A percentile compares a stretch with the other conserved stretches of the same genome.
These are phyloP conservation scores for Glycine soja DNA, from an alignment of 306 rosid genomes.

Conservation along the genomic window DNA sequence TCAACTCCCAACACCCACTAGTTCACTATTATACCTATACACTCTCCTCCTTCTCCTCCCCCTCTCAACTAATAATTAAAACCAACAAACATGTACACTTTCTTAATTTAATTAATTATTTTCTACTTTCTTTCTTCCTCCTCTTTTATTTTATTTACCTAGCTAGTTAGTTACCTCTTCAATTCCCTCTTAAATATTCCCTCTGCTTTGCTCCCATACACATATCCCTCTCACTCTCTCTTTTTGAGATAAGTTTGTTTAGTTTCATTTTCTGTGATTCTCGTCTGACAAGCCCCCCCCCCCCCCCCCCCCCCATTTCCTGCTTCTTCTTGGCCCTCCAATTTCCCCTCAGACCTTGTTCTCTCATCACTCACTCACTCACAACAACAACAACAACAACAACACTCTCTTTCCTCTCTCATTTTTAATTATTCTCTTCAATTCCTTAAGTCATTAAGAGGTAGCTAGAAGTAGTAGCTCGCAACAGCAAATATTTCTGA, in stretches of 20 bases:
- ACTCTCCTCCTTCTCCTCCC: too few species aligned
- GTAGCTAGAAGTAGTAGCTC: too few species aligned
- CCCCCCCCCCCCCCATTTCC: slow-evolving; percentile 24
- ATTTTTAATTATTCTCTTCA: not conserved
- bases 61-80: too few species aligned
- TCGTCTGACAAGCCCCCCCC: not conserved
- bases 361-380: too few species aligned
- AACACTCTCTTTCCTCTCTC: not conserved
- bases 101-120: not conserved
- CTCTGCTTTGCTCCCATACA: slow-evolving; percentile 29
- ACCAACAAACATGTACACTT: too few species aligned
- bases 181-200: not conserved
- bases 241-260: not conserved
- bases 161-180: too few species aligned
- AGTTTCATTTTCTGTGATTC: not conserved
- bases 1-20: not conserved
- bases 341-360: too few species aligned
- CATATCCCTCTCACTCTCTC: not conserved
- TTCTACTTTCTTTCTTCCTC: not conserved
- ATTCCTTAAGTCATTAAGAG: not conserved
- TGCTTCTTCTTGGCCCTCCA: slow-evolving; percentile 4
- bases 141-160: not conserved
- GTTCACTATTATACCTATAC: too few species aligned
- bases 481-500: slow-evolving; percentile 42
- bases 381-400: too few species aligned